Evolutionary conservation across 192 early-diverging fungal genomes (phyloP), one percentile per base, ranked within the genome.

Genomic region (Rhizophagus sp.): DNA sequence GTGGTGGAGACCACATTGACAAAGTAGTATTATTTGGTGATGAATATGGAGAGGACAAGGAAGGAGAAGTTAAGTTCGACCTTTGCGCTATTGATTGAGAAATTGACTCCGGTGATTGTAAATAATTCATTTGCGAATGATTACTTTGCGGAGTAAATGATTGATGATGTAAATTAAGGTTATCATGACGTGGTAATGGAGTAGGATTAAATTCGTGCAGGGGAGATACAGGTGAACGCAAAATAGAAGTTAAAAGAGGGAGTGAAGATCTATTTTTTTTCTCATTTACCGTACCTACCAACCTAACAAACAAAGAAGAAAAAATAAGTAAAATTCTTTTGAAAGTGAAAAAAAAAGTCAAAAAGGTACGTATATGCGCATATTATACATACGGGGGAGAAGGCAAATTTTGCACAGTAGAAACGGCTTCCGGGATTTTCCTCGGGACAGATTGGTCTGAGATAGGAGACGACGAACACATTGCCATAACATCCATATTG

Each of bases 301-400:
- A 33, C 10, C 65, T 67, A 67, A 13, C 17, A 27, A 67, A 13
- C 17, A 27, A 66, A 30, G 13, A 67, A 67, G 1, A 4, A 47
- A 47, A 22, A 22, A 7, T 17, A 1, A 22, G 6, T 22, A 22
- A 57, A 57, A 22, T 57, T 13, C 11, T 47, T 12, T 47, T 12
- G 11, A 47, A 47, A 47, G 0, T 12, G 4, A 47, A 67, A 33
- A 19, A 67, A 30, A 9, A 27, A 30, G 1, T 36, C 34, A 36
- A 36, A 36, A 36, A 4, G n/a, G 4, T 66, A 17, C 5, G 5
- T 66, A 66, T 33, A 30, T 30, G 64, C 65, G 27, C 11, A 24
- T 19, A 47, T 47, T 12, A 67, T 67, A 67, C n/a, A 33, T 67
- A 67, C 65, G 65, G 13, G 34, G 65, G 65, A 33, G 65, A 67